Percentiles rank a stretch among this genome's conserved stretches.
Evolutionary conservation across 768 basidiomycete genomes (phyloP).

Genomic region (Galerina marginata): DNA sequence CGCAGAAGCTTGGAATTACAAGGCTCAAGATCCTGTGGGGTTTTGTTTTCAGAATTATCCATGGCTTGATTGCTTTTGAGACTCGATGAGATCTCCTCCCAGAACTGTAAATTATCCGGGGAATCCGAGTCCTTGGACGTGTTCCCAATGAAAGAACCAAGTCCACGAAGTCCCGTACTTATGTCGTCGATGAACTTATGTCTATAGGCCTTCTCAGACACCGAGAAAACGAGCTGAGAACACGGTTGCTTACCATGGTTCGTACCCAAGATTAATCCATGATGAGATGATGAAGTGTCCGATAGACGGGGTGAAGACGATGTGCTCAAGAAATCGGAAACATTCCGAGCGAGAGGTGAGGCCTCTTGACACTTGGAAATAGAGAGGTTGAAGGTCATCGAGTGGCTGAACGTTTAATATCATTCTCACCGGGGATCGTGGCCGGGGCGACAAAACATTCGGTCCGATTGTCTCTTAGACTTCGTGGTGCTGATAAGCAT

Average conservation of each 20-base stretch:
- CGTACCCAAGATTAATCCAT: not conserved
- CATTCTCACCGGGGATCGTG: not conserved
- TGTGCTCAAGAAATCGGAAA: not conserved
- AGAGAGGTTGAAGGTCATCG: not conserved
- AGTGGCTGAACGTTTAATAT: not conserved
- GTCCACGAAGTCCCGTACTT: slow-evolving; percentile 7
- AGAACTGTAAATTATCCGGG: not conserved
- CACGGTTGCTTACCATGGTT: not conserved
- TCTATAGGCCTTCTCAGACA: not conserved
- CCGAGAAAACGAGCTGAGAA: slow-evolving; percentile 1
- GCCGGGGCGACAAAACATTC: too few species aligned
- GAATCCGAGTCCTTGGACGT: slow-evolving; percentile 1
- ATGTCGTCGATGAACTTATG: not conserved
- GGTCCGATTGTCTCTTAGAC: too few species aligned
- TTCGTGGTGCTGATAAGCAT: too few species aligned
- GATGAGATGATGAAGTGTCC: not conserved
- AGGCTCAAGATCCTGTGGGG: too few species aligned
- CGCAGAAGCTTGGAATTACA: too few species aligned
- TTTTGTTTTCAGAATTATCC: too few species aligned
- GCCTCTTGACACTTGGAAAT: not conserved
- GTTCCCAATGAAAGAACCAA: slow-evolving; percentile 6
- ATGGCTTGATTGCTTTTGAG: too few species aligned
- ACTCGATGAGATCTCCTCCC: too few species aligned
- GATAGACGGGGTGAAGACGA: not conserved
- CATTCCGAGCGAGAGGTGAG: slow-evolving; percentile 2